Percentiles rank a stretch among this genome's conserved stretches.
phyloP scores from a whole-genome alignment of 2,329 filamentous ascomycete species.

The Alternaria triticina region DNA sequence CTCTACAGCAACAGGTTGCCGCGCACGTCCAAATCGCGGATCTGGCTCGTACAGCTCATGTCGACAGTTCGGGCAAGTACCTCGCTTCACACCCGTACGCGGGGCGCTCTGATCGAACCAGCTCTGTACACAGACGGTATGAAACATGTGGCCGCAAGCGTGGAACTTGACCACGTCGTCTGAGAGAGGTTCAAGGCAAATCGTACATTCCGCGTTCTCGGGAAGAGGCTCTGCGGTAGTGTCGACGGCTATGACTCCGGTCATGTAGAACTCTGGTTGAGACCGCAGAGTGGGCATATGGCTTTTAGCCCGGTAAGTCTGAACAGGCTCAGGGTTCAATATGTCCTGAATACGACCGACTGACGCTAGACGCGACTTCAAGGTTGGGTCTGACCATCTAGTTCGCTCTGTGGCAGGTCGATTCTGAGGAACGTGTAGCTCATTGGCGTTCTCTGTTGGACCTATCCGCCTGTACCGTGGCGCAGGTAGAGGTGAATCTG shows the following conservation, averaged over 20 bases:
- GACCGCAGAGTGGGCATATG: constrained; percentile 5
- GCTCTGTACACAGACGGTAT: constrained; percentile 1
- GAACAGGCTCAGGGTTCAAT: not conserved
- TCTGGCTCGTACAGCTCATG: constrained; percentile 4
- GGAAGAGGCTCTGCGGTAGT: not conserved
- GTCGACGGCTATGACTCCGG: not conserved
- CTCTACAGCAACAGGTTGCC: not conserved
- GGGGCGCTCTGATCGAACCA: constrained; percentile 4
- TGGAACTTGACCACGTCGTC: constrained; percentile 4
- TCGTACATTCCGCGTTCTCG: not conserved
- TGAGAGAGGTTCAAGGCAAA: not conserved
- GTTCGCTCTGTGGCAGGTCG: not conserved
- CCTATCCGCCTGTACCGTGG: not conserved
- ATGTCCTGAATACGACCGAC: not conserved
- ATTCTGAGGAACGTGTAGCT: not conserved
- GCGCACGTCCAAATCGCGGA: not conserved
- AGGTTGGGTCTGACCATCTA: not conserved
- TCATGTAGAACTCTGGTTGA: constrained; percentile 15
- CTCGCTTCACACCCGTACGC: not conserved
- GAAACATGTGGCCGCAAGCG: constrained; percentile 7
- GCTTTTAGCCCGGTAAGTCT: not conserved
- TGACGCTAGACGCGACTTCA: not conserved
- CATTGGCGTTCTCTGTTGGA: not conserved
- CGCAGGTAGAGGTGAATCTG: not conserved
- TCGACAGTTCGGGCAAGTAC: constrained; percentile 10